phyloP scores from a whole-genome alignment of 2,329 filamentous ascomycete species.

The Trichoderma endophyticum region DNA sequence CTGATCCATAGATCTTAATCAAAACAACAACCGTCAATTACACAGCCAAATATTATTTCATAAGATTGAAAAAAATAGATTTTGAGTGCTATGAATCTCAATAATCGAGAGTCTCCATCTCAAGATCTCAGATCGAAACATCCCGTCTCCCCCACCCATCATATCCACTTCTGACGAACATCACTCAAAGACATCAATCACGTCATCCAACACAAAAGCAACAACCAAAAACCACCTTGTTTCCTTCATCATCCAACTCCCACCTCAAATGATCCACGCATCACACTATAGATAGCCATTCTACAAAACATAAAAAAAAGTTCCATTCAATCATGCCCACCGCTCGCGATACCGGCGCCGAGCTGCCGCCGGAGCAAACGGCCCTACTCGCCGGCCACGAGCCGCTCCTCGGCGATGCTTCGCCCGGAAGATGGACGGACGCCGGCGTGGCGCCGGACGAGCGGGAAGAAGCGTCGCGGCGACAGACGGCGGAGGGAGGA shows the following conservation, averaged over 20 bases:
- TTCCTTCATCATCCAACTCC: not conserved
- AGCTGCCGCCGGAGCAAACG: not conserved
- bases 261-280: not conserved
- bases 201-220: not conserved
- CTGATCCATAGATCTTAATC: not conserved
- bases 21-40: not conserved
- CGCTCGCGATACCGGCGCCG: not conserved
- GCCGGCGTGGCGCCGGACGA: not conserved
- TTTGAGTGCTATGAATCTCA: not conserved
- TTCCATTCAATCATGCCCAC: not conserved
- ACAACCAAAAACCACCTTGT: not conserved
- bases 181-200: not conserved
- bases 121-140: not conserved
- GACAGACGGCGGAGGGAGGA: not conserved
- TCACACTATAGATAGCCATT: not conserved
- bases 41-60: not conserved
- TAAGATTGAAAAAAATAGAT: too few relatives aligned
- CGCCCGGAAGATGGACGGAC: not conserved
- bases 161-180: not conserved
- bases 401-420: not conserved
- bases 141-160: not conserved
- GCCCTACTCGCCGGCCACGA: conserved; percentile 1
- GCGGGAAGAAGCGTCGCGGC: not conserved
- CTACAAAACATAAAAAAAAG: not conserved
- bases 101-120: not conserved